Evolutionary conservation across 2,329 filamentous ascomycete genomes (phyloP), one percentile per base, ranked within the genome.

Genomic region (Monosporascus sp.): DNA sequence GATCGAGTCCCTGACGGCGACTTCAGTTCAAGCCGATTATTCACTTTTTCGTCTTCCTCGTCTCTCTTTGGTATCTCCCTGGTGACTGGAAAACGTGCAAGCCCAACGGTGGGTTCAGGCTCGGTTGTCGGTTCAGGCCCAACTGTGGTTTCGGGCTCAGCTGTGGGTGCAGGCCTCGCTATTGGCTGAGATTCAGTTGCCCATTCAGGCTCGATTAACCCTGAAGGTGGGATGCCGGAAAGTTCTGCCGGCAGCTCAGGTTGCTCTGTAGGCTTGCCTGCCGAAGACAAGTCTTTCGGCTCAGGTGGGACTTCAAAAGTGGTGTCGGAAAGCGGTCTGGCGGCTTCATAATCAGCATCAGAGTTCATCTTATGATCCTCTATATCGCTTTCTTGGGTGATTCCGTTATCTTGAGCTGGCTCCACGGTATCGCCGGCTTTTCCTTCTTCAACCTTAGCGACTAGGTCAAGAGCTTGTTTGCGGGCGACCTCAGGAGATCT

Each of bases 41-140:
- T 50, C 50, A 57, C 39, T 53, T 68, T 63, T 59, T 69, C 73
- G 67, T 61, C 71, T 64, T 70, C 71, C 61, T 70, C 70, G 52
- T 66, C 61, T 52, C 72, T 73, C 58, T 72, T 72, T 18, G 60
- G 60, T 47, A 59, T 71, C 56, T 72, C 71, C 46, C 57, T 61
- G 27, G 54, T 50, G n/a, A 56, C 31, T 9, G 54, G 44, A 15
- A 51, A 54, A n/a, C 55, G 25, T 8, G 7, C 25, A 27, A 27
- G 25, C 25, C 25, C 25, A 8, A 7, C 25, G 7, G 25, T 27
- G 25, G 2, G 44, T 39, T 57, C 50, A 45, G 58, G 47, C 48
- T 64, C 50, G 11, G 43, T 15, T 45, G 15, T 22, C 11, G 20
- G 43, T 45, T 45, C 43, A 24, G 25, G 24, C 9, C 25, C 43